Evolutionary conservation across 1,284 basidiomycete genomes (phyloP), one percentile per base, ranked within the genome.

Genomic region (Caloboletus inedulis): DNA sequence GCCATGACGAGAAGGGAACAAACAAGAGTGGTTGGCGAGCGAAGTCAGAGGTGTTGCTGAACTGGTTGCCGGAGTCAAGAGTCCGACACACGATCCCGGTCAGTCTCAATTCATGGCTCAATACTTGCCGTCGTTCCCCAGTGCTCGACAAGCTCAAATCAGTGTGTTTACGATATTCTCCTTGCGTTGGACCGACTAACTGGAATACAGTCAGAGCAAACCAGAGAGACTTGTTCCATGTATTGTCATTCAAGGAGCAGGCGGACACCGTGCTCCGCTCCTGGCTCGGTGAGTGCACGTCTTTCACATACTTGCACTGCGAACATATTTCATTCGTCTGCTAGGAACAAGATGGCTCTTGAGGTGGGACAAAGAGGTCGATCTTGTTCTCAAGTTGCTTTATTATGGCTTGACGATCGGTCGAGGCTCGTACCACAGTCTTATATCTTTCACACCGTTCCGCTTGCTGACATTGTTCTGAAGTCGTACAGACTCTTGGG

Each of bases 291-390:
- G 56, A 48, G 82, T 70, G 9, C 25, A 21, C 14, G 23, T 45
- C 19, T 37, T 44, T 43, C 16, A 25, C 35, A 7, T 21, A 18
- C 18, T 21, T 49, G 12, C 51, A 31, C 21, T 19, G 13, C 29
- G 18, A 41, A 21, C 40, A 51, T 33, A 35, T 47, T 49, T 47
- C 51, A 39, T 34, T 10, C 46, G 1, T 53, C 23, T 33, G n/a
- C 33, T 53, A 94, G 92, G 93, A n/a, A 91, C 89, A 35, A 78
- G 92, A 59, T 89, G 89, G 87, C 71, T 94, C n/a, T 80, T 84
- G 23, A 80, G 84, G 50, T 88, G 88, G 78, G 89, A 91, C 62
- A 88, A 84, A 60, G 87, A 93, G 62, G 73, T 94, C 30, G 88
- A 91, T 54, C 71, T 92, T 1, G 54, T 80, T 1, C 81, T 87